Evolutionary conservation across 2,329 filamentous ascomycete genomes (phyloP).

Genomic region (Acephala macrosclerotiorum): DNA sequence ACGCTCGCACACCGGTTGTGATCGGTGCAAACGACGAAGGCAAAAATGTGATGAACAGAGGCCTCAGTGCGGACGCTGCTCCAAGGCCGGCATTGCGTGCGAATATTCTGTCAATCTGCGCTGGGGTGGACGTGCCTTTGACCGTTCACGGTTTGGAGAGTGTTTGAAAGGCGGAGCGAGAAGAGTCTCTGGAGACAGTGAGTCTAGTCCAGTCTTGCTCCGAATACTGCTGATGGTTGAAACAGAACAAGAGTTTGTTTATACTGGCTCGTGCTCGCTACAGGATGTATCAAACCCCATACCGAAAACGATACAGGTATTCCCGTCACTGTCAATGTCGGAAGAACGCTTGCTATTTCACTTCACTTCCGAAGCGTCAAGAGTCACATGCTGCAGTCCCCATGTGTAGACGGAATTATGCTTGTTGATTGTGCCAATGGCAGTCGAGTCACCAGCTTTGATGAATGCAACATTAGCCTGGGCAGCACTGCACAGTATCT

Average conservation of each 20-base stretch:
- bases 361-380: slow-evolving; percentile 50
- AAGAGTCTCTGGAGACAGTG: slow-evolving; percentile 9
- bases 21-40: slow-evolving; percentile 51
- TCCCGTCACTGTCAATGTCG: slow-evolving; percentile 42
- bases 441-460: slow-evolving; percentile 50
- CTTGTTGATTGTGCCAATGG: slow-evolving; percentile 52
- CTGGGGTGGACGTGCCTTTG: slow-evolving; percentile 48
- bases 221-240: not conserved
- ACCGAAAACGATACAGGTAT: slow-evolving; percentile 27
- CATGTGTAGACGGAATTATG: slow-evolving; percentile 51
- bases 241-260: slow-evolving; percentile 7
- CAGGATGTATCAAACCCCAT: not conserved
- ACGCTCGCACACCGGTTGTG: slow-evolving; percentile 51
- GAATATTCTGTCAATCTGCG: slow-evolving; percentile 51
- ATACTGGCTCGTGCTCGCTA: not conserved
- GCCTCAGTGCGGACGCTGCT: slow-evolving; percentile 49
- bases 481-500: slow-evolving; percentile 50
- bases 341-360: slow-evolving; percentile 50
- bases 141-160: slow-evolving; percentile 18
- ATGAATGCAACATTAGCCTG: slow-evolving; percentile 52
- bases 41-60: slow-evolving; percentile 54
- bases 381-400: slow-evolving; percentile 49
- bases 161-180: slow-evolving; percentile 19
- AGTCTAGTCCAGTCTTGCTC: not conserved
- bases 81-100: slow-evolving; percentile 45